phyloP scores from a whole-genome alignment of 768 basidiomycete genomes.

The Calocybe cyanea region DNA sequence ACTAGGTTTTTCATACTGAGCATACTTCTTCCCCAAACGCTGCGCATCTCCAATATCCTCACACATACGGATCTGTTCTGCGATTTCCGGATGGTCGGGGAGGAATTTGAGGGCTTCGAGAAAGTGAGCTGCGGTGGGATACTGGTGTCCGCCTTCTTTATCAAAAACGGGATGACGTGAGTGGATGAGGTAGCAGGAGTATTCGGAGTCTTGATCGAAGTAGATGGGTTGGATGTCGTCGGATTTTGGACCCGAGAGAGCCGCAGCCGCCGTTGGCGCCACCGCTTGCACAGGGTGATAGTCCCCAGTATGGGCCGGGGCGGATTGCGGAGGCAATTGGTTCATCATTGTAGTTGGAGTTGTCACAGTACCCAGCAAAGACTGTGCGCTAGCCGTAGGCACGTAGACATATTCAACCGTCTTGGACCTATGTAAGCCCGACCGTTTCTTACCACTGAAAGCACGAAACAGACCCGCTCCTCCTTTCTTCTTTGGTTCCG shows the following conservation, averaged over 20 bases:
- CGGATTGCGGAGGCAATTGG: neutral
- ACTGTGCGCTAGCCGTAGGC: conserved; percentile 14
- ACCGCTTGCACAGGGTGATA: neutral
- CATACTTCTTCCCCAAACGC: conserved; percentile 11
- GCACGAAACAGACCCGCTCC: conserved; percentile 47
- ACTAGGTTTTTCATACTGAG: neutral
- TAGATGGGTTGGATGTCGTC: conserved; percentile 17
- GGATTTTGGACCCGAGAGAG: neutral
- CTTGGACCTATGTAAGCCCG: conserved; percentile 5
- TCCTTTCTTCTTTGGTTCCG: conserved; percentile 24
- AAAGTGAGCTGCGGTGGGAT: conserved; percentile 72
- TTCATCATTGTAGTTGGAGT: conserved; percentile 9
- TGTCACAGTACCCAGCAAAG: conserved; percentile 3
- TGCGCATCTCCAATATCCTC: conserved; percentile 46
- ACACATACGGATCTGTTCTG: conserved; percentile 56
- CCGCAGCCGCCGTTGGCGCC: neutral
- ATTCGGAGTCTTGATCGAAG: conserved; percentile 38
- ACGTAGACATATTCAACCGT: conserved; percentile 21
- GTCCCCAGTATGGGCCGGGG: neutral
- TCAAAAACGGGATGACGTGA: conserved; percentile 62
- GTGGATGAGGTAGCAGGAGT: conserved; percentile 57
- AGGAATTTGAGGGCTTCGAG: conserved; percentile 73
- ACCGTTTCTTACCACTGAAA: conserved; percentile 29
- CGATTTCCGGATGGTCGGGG: conserved; percentile 44
- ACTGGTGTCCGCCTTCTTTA: conserved; percentile 39